phyloP scores from a whole-genome alignment of 2,329 filamentous ascomycete genomes.

The Chaetomium strumarium region DNA sequence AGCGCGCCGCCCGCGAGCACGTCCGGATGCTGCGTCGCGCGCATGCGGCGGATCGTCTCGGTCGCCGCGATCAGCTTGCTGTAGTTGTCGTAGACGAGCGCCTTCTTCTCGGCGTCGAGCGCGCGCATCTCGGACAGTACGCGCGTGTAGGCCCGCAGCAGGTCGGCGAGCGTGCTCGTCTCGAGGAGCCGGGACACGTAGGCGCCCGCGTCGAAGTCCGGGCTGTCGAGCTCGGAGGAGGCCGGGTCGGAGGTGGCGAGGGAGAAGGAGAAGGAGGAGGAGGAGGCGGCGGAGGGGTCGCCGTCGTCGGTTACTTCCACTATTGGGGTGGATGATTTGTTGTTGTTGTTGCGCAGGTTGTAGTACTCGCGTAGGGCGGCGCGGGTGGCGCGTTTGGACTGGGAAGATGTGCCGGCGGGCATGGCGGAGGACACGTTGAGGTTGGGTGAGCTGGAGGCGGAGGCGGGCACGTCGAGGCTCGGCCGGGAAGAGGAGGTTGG shows the following conservation, averaged over 20 bases:
- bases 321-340: conserved; percentile 35
- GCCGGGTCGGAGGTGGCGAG: conserved; percentile 34
- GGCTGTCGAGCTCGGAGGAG: conserved; percentile 65
- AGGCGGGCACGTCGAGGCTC: conserved; percentile 62
- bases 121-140: conserved; percentile 77
- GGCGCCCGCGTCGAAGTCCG: conserved; percentile 64
- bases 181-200: conserved; percentile 59
- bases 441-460: conserved; percentile 51
- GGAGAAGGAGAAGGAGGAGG: neutral
- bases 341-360: conserved; percentile 56
- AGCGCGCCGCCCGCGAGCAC: conserved; percentile 72
- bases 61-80: conserved; percentile 95
- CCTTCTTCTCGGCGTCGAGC: conserved; percentile 92
- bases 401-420: conserved; percentile 12
- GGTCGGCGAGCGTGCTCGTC: conserved; percentile 59
- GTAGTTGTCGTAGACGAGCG: conserved; percentile 97
- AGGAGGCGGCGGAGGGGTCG: conserved; percentile 23
- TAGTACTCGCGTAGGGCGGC: conserved; percentile 92
- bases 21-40: conserved; percentile 73
- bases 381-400: conserved; percentile 59
- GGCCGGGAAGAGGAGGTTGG: conserved; percentile 71
- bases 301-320: conserved; percentile 38
- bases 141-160: conserved; percentile 64
- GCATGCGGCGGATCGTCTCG: conserved; percentile 81
- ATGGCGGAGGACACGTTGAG: conserved; percentile 28